These are phyloP conservation scores for Podospora fimiseda DNA, from an alignment of 495 filamentous ascomycete genomes.

Conservation along the genomic window DNA sequence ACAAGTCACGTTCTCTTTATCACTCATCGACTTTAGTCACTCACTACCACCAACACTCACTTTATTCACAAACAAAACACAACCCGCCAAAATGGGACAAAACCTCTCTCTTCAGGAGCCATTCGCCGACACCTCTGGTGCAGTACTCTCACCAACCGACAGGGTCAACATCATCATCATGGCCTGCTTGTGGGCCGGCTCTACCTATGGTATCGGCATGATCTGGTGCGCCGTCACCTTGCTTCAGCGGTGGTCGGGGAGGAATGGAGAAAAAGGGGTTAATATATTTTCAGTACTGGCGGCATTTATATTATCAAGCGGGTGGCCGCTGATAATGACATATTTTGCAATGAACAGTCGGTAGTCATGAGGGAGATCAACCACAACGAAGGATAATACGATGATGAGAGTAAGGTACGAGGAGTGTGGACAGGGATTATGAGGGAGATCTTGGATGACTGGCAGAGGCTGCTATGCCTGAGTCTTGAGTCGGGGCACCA, in stretches of 20 bases:
- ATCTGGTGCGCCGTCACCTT: constrained; percentile 29
- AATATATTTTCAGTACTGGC: constrained; percentile 23
- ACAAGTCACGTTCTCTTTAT: too few species aligned
- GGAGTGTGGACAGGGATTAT: too few species aligned
- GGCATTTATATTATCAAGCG: constrained; percentile 24
- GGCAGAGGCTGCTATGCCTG: not conserved
- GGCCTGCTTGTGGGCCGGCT: constrained; percentile 25
- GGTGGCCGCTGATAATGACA: constrained; percentile 27
- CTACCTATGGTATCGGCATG: constrained; percentile 30
- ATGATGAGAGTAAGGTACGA: too few species aligned
- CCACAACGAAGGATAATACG: too few species aligned
- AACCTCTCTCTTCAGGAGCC: constrained; percentile 24
- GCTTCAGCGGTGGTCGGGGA: constrained; percentile 28
- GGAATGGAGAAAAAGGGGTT: constrained; percentile 19
- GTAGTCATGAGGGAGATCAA: too few species aligned
- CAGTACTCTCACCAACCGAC: constrained; percentile 20
- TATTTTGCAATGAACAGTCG: constrained; percentile 15
- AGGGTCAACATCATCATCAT: constrained; percentile 23
- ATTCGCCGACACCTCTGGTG: constrained; percentile 25
- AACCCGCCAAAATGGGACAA: constrained; percentile 23
- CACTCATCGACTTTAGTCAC: not conserved
- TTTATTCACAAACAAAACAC: not conserved
- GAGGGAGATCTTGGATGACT: not conserved
- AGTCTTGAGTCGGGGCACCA: not conserved
- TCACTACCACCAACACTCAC: not conserved